Percentiles rank a stretch among this genome's conserved stretches.
Conservation (phyloP, 139 green algal genomes). For the Coelastrella sp. region DNA sequence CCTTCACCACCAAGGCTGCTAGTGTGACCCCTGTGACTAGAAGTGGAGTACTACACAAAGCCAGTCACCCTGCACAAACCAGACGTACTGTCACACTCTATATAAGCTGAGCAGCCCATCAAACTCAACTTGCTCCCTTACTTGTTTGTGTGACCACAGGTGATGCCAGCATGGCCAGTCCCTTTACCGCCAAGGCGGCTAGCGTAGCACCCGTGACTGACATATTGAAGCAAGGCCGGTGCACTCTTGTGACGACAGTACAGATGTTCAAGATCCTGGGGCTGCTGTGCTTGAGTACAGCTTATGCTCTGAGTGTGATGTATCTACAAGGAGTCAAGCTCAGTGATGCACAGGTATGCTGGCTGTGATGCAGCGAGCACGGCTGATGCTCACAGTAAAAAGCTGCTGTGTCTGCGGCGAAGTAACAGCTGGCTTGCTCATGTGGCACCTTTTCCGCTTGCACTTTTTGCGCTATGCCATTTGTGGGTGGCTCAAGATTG, state of each 20-base stretch:
- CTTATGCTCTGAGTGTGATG: constrained; percentile 94
- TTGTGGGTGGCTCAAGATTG: too few relatives aligned
- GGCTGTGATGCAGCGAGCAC: background rate
- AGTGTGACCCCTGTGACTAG: constrained; percentile 81
- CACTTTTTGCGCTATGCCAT: too few relatives aligned
- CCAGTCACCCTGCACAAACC: too few relatives aligned
- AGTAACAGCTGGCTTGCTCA: too few relatives aligned
- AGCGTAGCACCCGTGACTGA: constrained; percentile 86
- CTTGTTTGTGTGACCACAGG: constrained; percentile 44
- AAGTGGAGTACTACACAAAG: too few relatives aligned
- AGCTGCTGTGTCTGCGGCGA: too few relatives aligned
- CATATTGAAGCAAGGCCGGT: constrained; percentile 93
- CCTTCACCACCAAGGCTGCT: constrained; percentile 91
- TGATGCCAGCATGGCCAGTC: constrained; percentile 91
- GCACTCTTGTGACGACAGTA: constrained; percentile 93
- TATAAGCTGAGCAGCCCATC: background rate
- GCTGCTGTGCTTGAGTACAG: constrained; percentile 94
- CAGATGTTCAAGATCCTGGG: constrained; percentile 99
- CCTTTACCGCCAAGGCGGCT: constrained; percentile 91
- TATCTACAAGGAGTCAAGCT: constrained; percentile 95
- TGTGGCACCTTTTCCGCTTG: too few relatives aligned
- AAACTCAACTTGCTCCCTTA: background rate
- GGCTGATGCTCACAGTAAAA: too few relatives aligned
- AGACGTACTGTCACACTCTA: too few relatives aligned
- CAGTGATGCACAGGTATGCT: constrained; percentile 82